These are phyloP conservation scores for Tylopilus plumbeoviolaceoides DNA, from an alignment of 768 basidiomycete genomes.

Conservation along the genomic window DNA sequence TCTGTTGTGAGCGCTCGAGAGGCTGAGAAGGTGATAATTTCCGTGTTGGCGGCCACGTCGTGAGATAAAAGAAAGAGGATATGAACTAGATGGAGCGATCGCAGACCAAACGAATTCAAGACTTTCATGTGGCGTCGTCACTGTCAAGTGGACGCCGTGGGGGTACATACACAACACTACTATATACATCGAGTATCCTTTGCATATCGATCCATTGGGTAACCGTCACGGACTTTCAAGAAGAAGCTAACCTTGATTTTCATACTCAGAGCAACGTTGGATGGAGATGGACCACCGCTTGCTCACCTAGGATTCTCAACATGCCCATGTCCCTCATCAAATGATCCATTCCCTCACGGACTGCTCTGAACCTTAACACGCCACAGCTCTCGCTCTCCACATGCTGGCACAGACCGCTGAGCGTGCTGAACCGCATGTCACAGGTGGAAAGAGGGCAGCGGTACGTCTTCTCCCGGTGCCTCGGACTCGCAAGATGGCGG, in stretches of 20 bases:
- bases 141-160: constrained; percentile 14
- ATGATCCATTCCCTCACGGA: constrained; percentile 36
- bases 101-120: constrained; percentile 6
- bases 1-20: constrained; percentile 18
- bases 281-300: neutral
- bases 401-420: constrained; percentile 61
- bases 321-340: constrained; percentile 22
- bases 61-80: constrained; percentile 24
- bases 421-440: constrained; percentile 38
- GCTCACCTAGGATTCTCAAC: constrained; percentile 16
- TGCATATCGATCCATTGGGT: neutral
- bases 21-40: constrained; percentile 57
- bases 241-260: constrained; percentile 13
- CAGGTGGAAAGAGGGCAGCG: constrained; percentile 51
- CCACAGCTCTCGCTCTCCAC: constrained; percentile 63
- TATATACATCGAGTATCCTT: no score
- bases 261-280: constrained; percentile 5
- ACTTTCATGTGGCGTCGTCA: constrained; percentile 12
- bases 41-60: constrained; percentile 50
- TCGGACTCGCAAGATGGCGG: constrained; percentile 60
- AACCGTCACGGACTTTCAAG: constrained; percentile 28
- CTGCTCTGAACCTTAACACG: constrained; percentile 43
- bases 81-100: constrained; percentile 14
- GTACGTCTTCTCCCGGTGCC: constrained; percentile 50
- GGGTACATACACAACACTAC: no score